These are phyloP conservation scores for Excoecaria agallocha DNA, from an alignment of 345 rosid species.

Conservation along the genomic window DNA sequence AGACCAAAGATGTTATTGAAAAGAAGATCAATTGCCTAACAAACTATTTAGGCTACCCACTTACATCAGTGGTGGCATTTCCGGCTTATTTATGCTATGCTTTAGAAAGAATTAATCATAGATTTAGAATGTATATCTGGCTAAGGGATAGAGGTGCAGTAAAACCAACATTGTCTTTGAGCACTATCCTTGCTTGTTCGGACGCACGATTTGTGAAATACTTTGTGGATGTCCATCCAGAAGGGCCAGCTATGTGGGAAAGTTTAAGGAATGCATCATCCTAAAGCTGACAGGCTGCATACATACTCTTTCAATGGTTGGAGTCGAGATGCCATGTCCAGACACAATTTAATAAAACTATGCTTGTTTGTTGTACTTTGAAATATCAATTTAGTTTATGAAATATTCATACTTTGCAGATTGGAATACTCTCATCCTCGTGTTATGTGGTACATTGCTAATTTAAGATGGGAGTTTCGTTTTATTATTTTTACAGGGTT, in stretches of 20 bases:
- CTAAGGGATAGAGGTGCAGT: slow-evolving; percentile 23
- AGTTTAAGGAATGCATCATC: slow-evolving; percentile 45
- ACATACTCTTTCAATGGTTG: too few relatives aligned
- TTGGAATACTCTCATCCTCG: too few relatives aligned
- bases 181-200: slow-evolving; percentile 64
- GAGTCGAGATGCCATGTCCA: too few relatives aligned
- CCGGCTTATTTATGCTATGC: slow-evolving; percentile 44
- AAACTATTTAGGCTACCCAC: slow-evolving; percentile 38
- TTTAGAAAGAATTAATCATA: slow-evolving; percentile 21
- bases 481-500: too few relatives aligned
- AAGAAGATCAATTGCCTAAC: slow-evolving; percentile 61
- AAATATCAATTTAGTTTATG: too few relatives aligned
- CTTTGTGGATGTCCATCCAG: slow-evolving; percentile 71
- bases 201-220: slow-evolving; percentile 62
- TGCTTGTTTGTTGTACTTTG: too few relatives aligned
- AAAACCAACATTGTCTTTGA: slow-evolving; percentile 18
- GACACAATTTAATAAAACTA: too few relatives aligned
- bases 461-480: too few relatives aligned
- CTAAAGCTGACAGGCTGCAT: slow-evolving; percentile 21
- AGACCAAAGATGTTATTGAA: slow-evolving; percentile 56
- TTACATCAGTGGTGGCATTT: slow-evolving; percentile 50
- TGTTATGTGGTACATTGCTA: too few relatives aligned
- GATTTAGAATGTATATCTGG: slow-evolving; percentile 29
- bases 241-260: slow-evolving; percentile 73
- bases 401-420: too few relatives aligned